These are phyloP conservation scores for Coemansia sp. DNA, from an alignment of 192 early-diverging fungal species.

Conservation along the genomic window DNA sequence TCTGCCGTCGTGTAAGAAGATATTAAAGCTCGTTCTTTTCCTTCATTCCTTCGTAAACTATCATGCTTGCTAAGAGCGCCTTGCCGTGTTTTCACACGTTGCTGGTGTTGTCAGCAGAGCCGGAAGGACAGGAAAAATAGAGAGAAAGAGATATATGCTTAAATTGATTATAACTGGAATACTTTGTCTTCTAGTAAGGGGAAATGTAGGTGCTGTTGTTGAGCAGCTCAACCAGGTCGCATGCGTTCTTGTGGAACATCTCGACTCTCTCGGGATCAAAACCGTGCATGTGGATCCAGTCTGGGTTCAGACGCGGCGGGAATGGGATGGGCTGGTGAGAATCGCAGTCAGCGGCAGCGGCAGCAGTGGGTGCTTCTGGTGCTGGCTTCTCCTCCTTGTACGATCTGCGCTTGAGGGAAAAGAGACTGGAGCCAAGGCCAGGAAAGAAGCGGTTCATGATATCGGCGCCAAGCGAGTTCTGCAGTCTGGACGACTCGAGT, in stretches of 20 bases:
- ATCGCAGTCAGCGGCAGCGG: slow-evolving; percentile 4
- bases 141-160: background rate
- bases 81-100: no score
- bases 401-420: slow-evolving; percentile 20
- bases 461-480: slow-evolving; percentile 30
- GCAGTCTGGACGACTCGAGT: slow-evolving; percentile 32
- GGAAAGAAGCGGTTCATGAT: slow-evolving; percentile 47
- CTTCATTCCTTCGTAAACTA: background rate
- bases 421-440: slow-evolving; percentile 13
- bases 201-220: slow-evolving; percentile 55
- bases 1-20: no score
- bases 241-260: slow-evolving; percentile 40
- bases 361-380: background rate
- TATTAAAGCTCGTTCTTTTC: background rate
- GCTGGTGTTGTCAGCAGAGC: no score
- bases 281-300: slow-evolving; percentile 50
- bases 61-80: no score
- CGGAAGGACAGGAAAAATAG: background rate
- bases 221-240: slow-evolving; percentile 45
- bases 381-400: slow-evolving; percentile 18
- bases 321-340: slow-evolving; percentile 34
- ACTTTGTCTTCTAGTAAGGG: slow-evolving; percentile 40
- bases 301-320: slow-evolving; percentile 44
- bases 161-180: background rate
- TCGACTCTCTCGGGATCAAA: slow-evolving; percentile 43